These are phyloP conservation scores for Cercospora sp. DNA, from an alignment of 2,329 filamentous ascomycete genomes.

Conservation along the genomic window DNA sequence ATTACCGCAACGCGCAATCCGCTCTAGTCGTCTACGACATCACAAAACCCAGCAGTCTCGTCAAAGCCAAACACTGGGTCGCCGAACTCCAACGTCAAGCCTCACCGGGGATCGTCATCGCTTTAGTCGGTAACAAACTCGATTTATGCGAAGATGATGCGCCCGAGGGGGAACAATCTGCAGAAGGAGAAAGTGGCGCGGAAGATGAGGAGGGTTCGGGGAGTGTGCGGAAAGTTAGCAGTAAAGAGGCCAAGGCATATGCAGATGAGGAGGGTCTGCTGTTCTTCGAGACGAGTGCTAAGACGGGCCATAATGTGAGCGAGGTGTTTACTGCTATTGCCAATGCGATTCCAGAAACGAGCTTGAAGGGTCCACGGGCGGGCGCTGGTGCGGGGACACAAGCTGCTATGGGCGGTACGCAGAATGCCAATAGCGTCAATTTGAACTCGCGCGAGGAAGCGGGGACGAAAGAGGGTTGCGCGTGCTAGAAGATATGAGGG, in stretches of 20 bases:
- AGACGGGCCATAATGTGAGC: slow-evolving; percentile 89
- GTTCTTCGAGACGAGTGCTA: slow-evolving; percentile 98
- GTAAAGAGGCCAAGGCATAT: slow-evolving; percentile 87
- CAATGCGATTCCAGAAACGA: slow-evolving; percentile 96
- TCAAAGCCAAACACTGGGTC: slow-evolving; percentile 98
- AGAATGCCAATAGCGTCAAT: slow-evolving; percentile 72
- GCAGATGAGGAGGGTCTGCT: slow-evolving; percentile 91
- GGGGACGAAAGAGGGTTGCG: slow-evolving; percentile 86
- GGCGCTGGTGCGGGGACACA: slow-evolving; percentile 56
- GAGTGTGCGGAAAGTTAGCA: slow-evolving; percentile 83
- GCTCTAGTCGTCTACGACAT: slow-evolving; percentile 98
- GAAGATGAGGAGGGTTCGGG: slow-evolving; percentile 43
- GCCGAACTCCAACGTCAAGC: slow-evolving; percentile 96
- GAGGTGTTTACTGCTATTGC: slow-evolving; percentile 98
- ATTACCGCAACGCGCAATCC: slow-evolving; percentile 97
- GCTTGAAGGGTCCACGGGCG: slow-evolving; percentile 84
- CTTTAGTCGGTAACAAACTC: slow-evolving; percentile 93
- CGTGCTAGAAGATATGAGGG: slow-evolving; percentile 59
- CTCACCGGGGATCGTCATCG: slow-evolving; percentile 93
- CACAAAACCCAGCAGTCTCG: slow-evolving; percentile 90
- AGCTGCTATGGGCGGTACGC: slow-evolving; percentile 54
- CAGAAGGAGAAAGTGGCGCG: slow-evolving; percentile 41
- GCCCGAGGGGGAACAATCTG: slow-evolving; percentile 47
- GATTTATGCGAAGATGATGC: slow-evolving; percentile 67
- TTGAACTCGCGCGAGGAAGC: slow-evolving; percentile 68